Base-by-base conservation (phyloP, 73 alveolate genomes). In the Loxodes magnus region DNA sequence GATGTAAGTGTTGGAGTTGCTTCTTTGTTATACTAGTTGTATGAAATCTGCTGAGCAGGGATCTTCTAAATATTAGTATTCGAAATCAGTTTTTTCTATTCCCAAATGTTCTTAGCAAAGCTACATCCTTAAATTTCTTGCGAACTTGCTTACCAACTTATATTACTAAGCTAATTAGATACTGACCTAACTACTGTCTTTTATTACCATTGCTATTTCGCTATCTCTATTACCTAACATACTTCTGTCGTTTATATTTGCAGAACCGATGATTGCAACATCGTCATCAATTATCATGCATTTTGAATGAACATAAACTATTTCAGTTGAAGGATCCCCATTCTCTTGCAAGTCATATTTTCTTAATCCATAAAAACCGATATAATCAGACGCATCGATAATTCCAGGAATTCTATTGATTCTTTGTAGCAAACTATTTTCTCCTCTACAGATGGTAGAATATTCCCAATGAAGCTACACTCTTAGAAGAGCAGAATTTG, bases 241-340 rank as follows among this genome's bases (percentile, higher is more conserved):
- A 23, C 95, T 73, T 35, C 99, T 60, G 65, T 94, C 99, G 72
- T 94, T 94, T 42, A 94, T 86, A 75, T 94, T 94, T 1, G 99
- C 96, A 14, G 94, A 69, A 9, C 99, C 99, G 56, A 88, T 68
- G 0, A 94, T 67, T 15, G 77, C 90, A 55, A 62, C 33, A 22
- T 65, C 74, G 68, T 92, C 98, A 71, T 92, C 98, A 3, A 88
- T 91, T 27, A 92, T 92, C 92, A 89, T 81, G 23, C 77, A 52
- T 64, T 89, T 88, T 49, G 90, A 62, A 74, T 92, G 97, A 42
- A 88, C 80, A 74, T 92, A 92, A 12, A 92, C 79, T 49, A 83
- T 57, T 69, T 92, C 97, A 16, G 94, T 63, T 1, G 43, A 73
- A 0, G 98, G 98, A 15, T 48, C 49, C 30, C 39, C 67, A 1